Base-by-base conservation (phyloP, 192 early-diverging fungal genomes). In the Coemansia guatemalensis region DNA sequence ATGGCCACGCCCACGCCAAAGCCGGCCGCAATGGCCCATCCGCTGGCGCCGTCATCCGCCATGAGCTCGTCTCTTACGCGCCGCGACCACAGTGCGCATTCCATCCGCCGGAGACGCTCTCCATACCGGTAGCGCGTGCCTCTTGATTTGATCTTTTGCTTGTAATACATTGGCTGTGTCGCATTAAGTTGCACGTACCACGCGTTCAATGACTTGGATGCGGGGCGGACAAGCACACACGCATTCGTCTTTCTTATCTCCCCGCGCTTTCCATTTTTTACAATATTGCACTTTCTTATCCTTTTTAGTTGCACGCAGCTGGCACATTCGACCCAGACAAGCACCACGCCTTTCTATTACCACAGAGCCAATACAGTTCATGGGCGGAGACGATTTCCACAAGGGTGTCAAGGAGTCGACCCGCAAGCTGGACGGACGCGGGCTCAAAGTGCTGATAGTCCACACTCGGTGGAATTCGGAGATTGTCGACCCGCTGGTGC, bases 381-480 rank as follows among this genome's bases (percentile, higher is more conserved):
- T 75, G 67, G 70, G 72, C 56, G 73, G 74, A 29, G 78, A 82
- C 74, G 81, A 84, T 27, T 92, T 92, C 67, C 81, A 84, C 74
- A 92, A 93, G 73, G 92, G 92, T 52, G 85, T 92, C 53, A 82
- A 87, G 62, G 75, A 82, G 23, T 63, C 88, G 8, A 52, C 58
- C 14, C 64, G 70, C 24, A 61, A 64, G 55, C 78, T 90, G 17
- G 88, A 93, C 51, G 92, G 90, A 44, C 84, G 82, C 18, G 47
- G 32, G 7, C 83, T 92, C 29, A 86, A 85, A 57, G 71, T 93
- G 26, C 84, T 91, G 49, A 90, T 93, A 47, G 90, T 98, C 44
- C 95, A 93, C 71, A 93, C 96, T 17, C 90, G 95, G 53, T 99
- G 97, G 96, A 99, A 99, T 81, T 57, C 73, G 20, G 69, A 84